Evolutionary conservation across 23 red algal genomes (phyloP).

Genomic region (Gracilaria caudata): DNA sequence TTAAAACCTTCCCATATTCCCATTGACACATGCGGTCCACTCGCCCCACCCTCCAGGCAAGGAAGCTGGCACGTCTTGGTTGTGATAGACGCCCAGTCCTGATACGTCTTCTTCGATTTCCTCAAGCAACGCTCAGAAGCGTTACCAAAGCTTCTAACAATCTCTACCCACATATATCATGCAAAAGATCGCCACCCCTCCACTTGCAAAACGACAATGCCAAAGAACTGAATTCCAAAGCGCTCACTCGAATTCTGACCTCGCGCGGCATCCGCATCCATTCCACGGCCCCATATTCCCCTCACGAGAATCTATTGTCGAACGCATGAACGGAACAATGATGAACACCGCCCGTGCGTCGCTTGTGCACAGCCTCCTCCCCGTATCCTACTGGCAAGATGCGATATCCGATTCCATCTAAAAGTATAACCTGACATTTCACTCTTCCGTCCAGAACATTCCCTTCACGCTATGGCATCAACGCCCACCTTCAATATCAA

Average conservation of each 20-base stretch:
- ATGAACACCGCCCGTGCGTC: constrained; percentile 18
- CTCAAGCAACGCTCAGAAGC: background rate
- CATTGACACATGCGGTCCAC: constrained; percentile 6
- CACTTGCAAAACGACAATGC: constrained; percentile 5
- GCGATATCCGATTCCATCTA: background rate
- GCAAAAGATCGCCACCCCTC: background rate
- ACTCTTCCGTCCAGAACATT: constrained; percentile 3
- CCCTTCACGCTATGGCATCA: background rate
- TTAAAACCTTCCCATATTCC: background rate
- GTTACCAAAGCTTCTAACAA: background rate
- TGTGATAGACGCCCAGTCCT: background rate
- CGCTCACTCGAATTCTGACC: background rate
- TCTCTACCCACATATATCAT: background rate
- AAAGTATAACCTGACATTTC: constrained; percentile 4
- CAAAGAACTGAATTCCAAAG: constrained; percentile 1
- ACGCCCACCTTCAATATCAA: background rate
- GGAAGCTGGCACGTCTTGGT: background rate
- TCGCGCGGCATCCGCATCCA: background rate
- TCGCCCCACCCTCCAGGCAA: background rate
- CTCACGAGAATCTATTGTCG: constrained; percentile 2
- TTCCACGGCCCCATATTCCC: constrained; percentile 1
- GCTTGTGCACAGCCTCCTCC: constrained; percentile 1
- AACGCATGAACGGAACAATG: constrained; percentile 11
- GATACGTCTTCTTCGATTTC: background rate
- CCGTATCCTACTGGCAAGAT: constrained; percentile 3